Base-by-base conservation (phyloP, 1,284 basidiomycete genomes). In the Takashimella tepidaria region DNA sequence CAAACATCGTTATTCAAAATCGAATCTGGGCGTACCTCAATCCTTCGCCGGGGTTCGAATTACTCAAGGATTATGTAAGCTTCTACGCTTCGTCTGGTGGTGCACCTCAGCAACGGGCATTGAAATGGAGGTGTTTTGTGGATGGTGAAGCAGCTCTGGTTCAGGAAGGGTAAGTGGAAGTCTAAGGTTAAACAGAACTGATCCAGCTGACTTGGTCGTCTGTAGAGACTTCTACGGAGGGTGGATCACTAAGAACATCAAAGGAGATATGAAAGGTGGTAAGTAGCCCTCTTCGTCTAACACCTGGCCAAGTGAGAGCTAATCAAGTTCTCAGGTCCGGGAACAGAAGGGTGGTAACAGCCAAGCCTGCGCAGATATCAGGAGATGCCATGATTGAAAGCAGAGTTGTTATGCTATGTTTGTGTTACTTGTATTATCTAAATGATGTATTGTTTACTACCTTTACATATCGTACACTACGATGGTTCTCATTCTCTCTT, bases 21-120 rank as follows among this genome's bases (percentile, higher is more conserved):
- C 56, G 73, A 11, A 67, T 76, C 41, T 76, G 72, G 72, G 64
- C 62, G 3, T 74, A 76, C 53, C 50, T 56, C 16, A 47, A 54
- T 4, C 74, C 74, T 1, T 71, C 64, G 1, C n/a, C 56, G 1
- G 24, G 46, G 4, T 75, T 74, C 58, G 41, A 24, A n/a, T 54
- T 66, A 0, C 62, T 74, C 50, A 68, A 67, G 43, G 65, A 66
- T 41, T 63, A 72, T 55, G 42, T 73, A 2, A 62, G 62, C 54
- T 73, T 72, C 46, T 73, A 73, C 49, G 65, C 67, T 2, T 63
- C 65, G 24, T 55, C 56, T n/a, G n/a, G n/a, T n/a, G n/a, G n/a
- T n/a, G n/a, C n/a, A n/a, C n/a, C n/a, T n/a, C n/a, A 47, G n/a
- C 48, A 46, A 4, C 53, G 40, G 10, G 61, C 55, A 5, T 63